Evolutionary conservation across 2,329 filamentous ascomycete species (phyloP).

Genomic region (Thyridium curvatum): DNA sequence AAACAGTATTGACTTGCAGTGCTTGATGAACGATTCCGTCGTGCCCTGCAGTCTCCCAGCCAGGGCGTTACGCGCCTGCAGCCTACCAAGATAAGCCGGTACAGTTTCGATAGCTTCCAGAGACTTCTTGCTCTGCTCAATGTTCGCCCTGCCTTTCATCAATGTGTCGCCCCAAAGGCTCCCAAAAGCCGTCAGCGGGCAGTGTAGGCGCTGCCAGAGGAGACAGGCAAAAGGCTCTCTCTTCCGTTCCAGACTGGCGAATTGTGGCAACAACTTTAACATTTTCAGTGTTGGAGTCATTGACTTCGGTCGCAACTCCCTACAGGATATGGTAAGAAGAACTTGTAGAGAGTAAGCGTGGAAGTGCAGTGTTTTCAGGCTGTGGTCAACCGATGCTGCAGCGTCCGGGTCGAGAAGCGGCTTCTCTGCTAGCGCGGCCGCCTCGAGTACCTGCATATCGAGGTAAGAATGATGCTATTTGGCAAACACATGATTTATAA

Average conservation of each 20-base stretch:
- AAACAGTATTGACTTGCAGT: no score
- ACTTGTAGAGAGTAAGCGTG: background rate
- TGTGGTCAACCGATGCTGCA: background rate
- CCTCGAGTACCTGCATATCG: slow-evolving; percentile 3
- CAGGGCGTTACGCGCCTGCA: background rate
- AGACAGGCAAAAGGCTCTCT: slow-evolving; percentile 1
- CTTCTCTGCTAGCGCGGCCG: slow-evolving; percentile 3
- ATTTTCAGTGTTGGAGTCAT: no score
- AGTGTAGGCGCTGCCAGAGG: background rate
- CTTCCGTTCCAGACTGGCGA: no score
- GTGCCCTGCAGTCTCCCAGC: no score
- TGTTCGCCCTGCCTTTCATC: background rate
- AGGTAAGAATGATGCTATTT: no score
- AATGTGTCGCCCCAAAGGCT: background rate
- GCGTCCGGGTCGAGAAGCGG: background rate
- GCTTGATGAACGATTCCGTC: no score
- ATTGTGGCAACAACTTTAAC: no score
- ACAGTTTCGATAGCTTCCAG: background rate
- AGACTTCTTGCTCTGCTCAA: background rate
- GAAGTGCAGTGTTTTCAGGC: background rate
- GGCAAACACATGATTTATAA: no score
- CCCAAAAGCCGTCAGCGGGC: slow-evolving; percentile 1
- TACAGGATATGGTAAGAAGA: background rate
- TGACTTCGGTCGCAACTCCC: background rate
- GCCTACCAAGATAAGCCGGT: background rate